phyloP scores from a whole-genome alignment of 1,139 yeast genomes.

The Pichia kudriavzevii region DNA sequence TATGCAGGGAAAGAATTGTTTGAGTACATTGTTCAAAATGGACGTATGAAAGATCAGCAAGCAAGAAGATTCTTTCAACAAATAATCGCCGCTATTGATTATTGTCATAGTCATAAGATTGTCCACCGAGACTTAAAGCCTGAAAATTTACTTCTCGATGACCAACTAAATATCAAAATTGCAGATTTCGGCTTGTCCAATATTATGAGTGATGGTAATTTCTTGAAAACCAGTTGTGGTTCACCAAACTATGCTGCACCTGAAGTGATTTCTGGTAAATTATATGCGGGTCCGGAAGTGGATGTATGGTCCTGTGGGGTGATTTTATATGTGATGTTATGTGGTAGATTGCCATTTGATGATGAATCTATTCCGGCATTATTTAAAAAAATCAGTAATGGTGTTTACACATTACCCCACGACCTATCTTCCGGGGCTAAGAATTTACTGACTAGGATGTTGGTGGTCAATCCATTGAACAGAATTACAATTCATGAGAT shows the following conservation, averaged over 20 bases:
- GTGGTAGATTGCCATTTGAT: constrained; percentile 96
- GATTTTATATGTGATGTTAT: constrained; percentile 89
- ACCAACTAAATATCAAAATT: constrained; percentile 84
- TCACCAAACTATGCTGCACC: constrained; percentile 99
- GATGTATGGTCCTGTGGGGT: constrained; percentile 99
- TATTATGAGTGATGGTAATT: constrained; percentile 97
- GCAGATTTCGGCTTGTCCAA: constrained; percentile 96
- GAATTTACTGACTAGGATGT: constrained; percentile 79
- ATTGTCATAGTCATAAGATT: constrained; percentile 95
- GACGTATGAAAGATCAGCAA: constrained; percentile 90
- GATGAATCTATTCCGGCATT: constrained; percentile 96
- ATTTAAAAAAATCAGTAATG: constrained; percentile 90
- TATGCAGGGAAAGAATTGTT: constrained; percentile 94
- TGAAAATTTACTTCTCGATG: constrained; percentile 85
- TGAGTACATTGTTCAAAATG: constrained; percentile 92
- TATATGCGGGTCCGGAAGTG: constrained; percentile 97
- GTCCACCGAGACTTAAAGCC: constrained; percentile 97
- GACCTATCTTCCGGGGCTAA: constrained; percentile 86
- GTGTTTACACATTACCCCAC: constrained; percentile 89
- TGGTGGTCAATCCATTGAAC: constrained; percentile 92
- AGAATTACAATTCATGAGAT: constrained; percentile 93
- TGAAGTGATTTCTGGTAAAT: constrained; percentile 91
- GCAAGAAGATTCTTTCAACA: constrained; percentile 95
- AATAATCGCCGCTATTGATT: constrained; percentile 94
- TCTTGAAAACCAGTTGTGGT: constrained; percentile 92